phyloP scores from a whole-genome alignment of 2,329 filamentous ascomycete species.

The Drechslerella stenobrocha region DNA sequence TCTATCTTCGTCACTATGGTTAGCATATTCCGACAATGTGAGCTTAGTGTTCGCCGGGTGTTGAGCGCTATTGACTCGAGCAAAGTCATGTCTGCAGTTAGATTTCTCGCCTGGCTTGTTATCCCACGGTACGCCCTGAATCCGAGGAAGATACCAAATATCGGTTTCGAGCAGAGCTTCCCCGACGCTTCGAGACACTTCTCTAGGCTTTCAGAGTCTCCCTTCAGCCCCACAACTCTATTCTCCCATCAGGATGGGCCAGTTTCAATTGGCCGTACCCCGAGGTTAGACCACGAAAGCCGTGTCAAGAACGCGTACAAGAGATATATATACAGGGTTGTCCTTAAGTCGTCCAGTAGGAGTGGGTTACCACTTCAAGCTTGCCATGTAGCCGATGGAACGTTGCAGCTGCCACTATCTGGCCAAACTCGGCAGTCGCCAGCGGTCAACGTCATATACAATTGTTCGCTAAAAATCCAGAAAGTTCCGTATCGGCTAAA shows the following conservation, averaged over 20 bases:
- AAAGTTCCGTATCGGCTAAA: not conserved
- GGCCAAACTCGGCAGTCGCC: not conserved
- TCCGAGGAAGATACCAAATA: not conserved
- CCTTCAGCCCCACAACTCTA: not conserved
- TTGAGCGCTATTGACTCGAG: no score
- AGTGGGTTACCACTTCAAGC: not conserved
- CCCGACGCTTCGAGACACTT: slow-evolving; percentile 25
- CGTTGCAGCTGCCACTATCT: not conserved
- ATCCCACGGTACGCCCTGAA: not conserved
- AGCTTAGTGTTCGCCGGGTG: no score
- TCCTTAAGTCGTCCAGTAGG: not conserved
- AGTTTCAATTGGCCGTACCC: slow-evolving; percentile 2
- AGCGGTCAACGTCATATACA: not conserved
- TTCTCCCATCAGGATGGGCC: not conserved
- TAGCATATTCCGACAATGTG: no score
- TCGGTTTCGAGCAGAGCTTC: slow-evolving; percentile 11
- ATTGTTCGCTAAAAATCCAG: not conserved
- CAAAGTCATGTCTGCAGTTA: not conserved
- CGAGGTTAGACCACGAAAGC: slow-evolving; percentile 3
- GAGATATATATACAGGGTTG: slow-evolving; percentile 15
- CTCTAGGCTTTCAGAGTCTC: not conserved
- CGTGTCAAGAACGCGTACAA: slow-evolving; percentile 13
- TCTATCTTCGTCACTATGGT: no score
- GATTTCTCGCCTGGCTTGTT: slow-evolving; percentile 20
- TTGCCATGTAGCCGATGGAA: not conserved